Conservation (phyloP, 192 early-diverging fungal species). For the Haplosporangium gracile region DNA sequence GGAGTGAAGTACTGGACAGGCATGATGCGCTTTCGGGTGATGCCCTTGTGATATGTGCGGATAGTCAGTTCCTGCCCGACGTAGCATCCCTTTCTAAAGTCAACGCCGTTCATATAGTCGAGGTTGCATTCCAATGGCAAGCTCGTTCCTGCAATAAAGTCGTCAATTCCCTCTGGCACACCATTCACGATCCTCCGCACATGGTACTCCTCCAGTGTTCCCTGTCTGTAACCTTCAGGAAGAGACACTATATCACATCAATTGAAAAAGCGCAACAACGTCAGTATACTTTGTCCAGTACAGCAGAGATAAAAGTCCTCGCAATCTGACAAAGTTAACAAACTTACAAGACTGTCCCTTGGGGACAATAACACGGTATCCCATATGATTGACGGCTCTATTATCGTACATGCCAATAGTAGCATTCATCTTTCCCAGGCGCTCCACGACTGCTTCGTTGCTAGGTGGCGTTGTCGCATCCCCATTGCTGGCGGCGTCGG, state of each 20-base stretch:
- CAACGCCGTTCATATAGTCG: conserved; percentile 94
- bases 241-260: conserved; percentile 49
- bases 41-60: conserved; percentile 95
- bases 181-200: conserved; percentile 87
- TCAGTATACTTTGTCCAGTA: background rate
- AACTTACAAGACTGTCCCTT: conserved; percentile 47
- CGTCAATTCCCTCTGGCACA: conserved; percentile 90
- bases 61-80: conserved; percentile 99
- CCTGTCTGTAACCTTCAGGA: conserved; percentile 66
- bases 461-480: background rate
- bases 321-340: background rate
- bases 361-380: conserved; percentile 41
- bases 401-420: conserved; percentile 32
- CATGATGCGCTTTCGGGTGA: conserved; percentile 91
- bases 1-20: conserved; percentile 77
- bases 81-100: conserved; percentile 98
- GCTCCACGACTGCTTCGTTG: conserved; percentile 28
- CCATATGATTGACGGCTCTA: conserved; percentile 33
- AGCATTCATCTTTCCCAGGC: conserved; percentile 33
- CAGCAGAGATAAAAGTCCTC: background rate
- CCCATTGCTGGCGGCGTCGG: conserved; percentile 41
- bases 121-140: conserved; percentile 94
- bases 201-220: conserved; percentile 71
- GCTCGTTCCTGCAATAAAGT: conserved; percentile 76
- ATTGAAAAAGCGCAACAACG: background rate